Conservation (phyloP, 257 asterid genomes). For the Penstemon davidsonii region DNA sequence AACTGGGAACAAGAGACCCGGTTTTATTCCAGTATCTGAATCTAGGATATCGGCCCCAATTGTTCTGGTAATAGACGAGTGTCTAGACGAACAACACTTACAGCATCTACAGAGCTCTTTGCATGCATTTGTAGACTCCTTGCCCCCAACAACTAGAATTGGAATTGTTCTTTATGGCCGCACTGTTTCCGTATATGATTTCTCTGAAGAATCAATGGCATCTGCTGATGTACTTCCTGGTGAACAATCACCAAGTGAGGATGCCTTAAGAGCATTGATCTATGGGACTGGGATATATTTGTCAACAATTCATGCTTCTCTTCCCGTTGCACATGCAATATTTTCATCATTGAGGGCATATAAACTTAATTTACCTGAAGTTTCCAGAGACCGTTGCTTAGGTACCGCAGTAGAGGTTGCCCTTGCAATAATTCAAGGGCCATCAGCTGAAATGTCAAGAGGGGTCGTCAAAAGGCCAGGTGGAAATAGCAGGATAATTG, state of each 20-base stretch:
- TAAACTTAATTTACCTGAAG: conserved; percentile 70
- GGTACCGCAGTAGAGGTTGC: conserved; percentile 97
- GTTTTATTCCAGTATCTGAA: conserved; percentile 74
- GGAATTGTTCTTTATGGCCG: conserved; percentile 88
- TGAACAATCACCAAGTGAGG: conserved; percentile 69
- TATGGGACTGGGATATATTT: conserved; percentile 91
- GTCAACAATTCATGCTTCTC: conserved; percentile 85
- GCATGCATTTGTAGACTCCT: conserved; percentile 94
- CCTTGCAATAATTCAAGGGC: conserved; percentile 82
- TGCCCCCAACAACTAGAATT: conserved; percentile 80
- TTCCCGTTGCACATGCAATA: conserved; percentile 79
- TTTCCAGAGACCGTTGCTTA: conserved; percentile 86
- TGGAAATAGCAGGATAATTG: conserved; percentile 84
- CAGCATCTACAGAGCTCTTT: conserved; percentile 91
- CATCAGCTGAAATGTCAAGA: conserved; percentile 85
- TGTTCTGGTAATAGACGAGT: conserved; percentile 89
- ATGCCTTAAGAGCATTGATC: conserved; percentile 74
- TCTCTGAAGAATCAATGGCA: conserved; percentile 85
- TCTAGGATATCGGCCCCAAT: conserved; percentile 78
- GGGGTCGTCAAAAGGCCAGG: conserved; percentile 85
- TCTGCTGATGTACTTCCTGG: conserved; percentile 93
- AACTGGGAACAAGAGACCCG: conserved; percentile 72
- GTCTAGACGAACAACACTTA: conserved; percentile 87
- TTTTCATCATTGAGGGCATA: conserved; percentile 78
- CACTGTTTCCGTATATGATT: conserved; percentile 81